These are phyloP conservation scores for Aurifilum marmelostoma DNA, from an alignment of 2,329 filamentous ascomycete species.

Conservation along the genomic window DNA sequence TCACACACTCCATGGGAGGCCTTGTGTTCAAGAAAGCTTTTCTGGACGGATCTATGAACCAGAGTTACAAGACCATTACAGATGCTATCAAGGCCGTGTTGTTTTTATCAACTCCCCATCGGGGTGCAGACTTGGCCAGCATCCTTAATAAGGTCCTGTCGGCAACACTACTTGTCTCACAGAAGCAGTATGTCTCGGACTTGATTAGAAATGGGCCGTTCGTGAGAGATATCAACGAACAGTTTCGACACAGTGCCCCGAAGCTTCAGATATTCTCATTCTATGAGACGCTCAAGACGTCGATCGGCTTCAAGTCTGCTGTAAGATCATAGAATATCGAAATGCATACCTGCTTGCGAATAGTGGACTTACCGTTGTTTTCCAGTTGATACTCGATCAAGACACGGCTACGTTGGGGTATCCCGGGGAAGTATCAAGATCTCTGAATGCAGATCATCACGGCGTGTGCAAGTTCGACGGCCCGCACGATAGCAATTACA, in stretches of 20 bases:
- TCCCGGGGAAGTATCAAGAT: background rate
- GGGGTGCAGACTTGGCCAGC: background rate
- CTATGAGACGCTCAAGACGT: background rate
- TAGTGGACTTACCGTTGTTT: background rate
- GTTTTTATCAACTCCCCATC: background rate
- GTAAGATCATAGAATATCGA: background rate
- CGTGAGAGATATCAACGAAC: background rate
- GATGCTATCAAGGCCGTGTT: background rate
- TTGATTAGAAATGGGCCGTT: background rate
- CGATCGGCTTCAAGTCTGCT: background rate
- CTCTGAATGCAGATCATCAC: background rate
- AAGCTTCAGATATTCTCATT: conserved; percentile 1
- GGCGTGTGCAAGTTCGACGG: background rate
- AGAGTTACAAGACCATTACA: background rate
- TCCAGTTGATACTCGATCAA: background rate
- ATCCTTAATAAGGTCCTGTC: background rate
- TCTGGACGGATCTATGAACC: background rate
- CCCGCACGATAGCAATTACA: background rate
- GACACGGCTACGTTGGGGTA: background rate
- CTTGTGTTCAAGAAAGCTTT: background rate
- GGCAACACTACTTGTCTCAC: background rate
- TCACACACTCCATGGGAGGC: background rate
- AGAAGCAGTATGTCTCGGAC: background rate
- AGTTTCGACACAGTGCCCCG: background rate
- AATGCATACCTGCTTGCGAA: background rate